Evolutionary conservation across 805 yeast species (phyloP).

Genomic region (Saturnispora kantuleensis): DNA sequence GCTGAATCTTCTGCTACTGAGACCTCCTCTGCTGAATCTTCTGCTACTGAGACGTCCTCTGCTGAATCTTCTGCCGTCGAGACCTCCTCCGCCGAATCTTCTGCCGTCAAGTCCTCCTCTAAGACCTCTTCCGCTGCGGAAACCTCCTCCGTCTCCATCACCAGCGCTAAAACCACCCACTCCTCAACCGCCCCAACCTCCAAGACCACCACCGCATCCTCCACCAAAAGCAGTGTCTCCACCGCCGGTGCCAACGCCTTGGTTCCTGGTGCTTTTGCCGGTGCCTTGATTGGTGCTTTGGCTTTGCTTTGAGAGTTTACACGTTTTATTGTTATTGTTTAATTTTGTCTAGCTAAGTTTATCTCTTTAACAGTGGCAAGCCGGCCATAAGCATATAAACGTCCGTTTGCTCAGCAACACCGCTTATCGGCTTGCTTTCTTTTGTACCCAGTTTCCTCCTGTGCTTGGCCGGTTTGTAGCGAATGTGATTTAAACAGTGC

Average conservation of each 20-base stretch:
- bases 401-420: too few species aligned
- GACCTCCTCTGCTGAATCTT: slow-evolving; percentile 5
- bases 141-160: slow-evolving; percentile 1
- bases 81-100: slow-evolving; percentile 5
- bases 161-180: too few species aligned
- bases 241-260: slow-evolving; percentile 13
- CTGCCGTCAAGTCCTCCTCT: slow-evolving; percentile 4
- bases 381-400: too few species aligned
- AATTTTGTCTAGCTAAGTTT: background rate
- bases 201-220: slow-evolving; percentile 1
- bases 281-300: slow-evolving; percentile 15
- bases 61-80: slow-evolving; percentile 6
- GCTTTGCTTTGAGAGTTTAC: slow-evolving; percentile 18
- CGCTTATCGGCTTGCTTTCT: too few species aligned
- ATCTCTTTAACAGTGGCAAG: background rate
- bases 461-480: too few species aligned
- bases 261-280: slow-evolving; percentile 14
- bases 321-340: background rate
- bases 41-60: slow-evolving; percentile 4
- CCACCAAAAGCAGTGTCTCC: slow-evolving; percentile 4
- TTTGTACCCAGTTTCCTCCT: too few species aligned
- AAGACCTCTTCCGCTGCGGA: slow-evolving; percentile 1
- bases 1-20: slow-evolving; percentile 6
- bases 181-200: slow-evolving; percentile 7
- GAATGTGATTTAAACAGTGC: too few species aligned